phyloP scores from a whole-genome alignment of 2,329 filamentous ascomycete species.

The Calonectria multiphialidica region DNA sequence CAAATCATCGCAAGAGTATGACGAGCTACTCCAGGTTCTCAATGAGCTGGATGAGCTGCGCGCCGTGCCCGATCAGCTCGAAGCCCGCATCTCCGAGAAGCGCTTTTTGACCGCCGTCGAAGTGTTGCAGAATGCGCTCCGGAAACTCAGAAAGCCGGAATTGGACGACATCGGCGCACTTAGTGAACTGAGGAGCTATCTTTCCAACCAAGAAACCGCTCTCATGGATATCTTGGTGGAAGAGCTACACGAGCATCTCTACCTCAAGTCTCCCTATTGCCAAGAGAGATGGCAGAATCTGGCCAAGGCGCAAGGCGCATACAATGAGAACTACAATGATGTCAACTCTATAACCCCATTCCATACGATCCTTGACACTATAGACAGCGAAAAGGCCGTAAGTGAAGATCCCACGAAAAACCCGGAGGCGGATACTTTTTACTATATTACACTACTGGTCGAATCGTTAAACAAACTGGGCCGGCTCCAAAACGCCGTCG shows the following conservation, averaged over 20 bases:
- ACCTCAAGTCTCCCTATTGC: constrained; percentile 97
- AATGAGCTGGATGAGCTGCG: constrained; percentile 90
- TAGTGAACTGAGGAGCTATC: constrained; percentile 86
- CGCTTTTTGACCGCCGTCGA: constrained; percentile 94
- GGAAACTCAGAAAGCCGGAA: constrained; percentile 86
- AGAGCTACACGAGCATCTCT: constrained; percentile 96
- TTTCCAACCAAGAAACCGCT: constrained; percentile 91
- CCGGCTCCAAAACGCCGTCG: constrained; percentile 85
- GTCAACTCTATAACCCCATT: constrained; percentile 64
- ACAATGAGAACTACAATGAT: constrained; percentile 62
- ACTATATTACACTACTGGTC: constrained; percentile 88
- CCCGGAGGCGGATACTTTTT: constrained; percentile 94
- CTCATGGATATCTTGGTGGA: constrained; percentile 97
- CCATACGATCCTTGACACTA: constrained; percentile 68
- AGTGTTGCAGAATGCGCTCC: constrained; percentile 87
- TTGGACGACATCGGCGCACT: constrained; percentile 92
- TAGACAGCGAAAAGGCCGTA: constrained; percentile 72
- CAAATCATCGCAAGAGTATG: constrained; percentile 88
- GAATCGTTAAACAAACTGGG: constrained; percentile 93
- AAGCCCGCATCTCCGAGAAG: constrained; percentile 96
- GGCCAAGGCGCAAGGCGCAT: constrained; percentile 72
- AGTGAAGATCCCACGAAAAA: constrained; percentile 93
- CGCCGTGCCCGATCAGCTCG: constrained; percentile 89
- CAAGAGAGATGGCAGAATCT: constrained; percentile 94
- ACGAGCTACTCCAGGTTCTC: constrained; percentile 87